These are phyloP conservation scores for Ceratobasidium theobromae DNA, from an alignment of 1,284 basidiomycete genomes.

Conservation along the genomic window DNA sequence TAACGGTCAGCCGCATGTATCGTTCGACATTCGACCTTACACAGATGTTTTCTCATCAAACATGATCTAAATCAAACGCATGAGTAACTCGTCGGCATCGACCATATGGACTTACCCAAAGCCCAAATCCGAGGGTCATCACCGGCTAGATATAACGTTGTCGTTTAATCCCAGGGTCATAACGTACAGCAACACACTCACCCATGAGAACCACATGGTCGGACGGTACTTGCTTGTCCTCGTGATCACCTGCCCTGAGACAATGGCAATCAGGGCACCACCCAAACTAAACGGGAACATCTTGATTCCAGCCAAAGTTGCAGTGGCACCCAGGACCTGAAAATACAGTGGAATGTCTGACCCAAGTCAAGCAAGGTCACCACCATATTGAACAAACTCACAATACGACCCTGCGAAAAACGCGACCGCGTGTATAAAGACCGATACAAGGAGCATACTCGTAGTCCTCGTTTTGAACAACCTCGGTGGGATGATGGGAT, in stretches of 20 bases:
- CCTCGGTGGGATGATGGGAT: conserved; percentile 47
- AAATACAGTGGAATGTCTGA: conserved; percentile 42
- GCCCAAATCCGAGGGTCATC: conserved; percentile 39
- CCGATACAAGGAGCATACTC: conserved; percentile 42
- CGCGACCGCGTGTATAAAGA: conserved; percentile 43
- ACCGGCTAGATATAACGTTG: no score
- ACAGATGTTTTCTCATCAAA: conserved; percentile 20
- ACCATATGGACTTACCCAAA: conserved; percentile 35
- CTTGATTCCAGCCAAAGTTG: conserved; percentile 45
- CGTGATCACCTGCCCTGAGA: conserved; percentile 42
- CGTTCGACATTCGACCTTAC: neutral
- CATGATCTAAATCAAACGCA: neutral
- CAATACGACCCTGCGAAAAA: conserved; percentile 43
- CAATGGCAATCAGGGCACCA: conserved; percentile 40
- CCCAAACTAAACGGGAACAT: conserved; percentile 46
- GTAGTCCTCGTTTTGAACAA: conserved; percentile 47
- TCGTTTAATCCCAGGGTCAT: neutral
- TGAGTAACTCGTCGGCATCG: neutral
- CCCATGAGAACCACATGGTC: conserved; percentile 38
- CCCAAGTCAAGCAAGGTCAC: neutral
- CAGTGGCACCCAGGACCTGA: conserved; percentile 44
- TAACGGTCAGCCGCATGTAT: neutral
- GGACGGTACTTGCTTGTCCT: conserved; percentile 41
- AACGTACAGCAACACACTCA: conserved; percentile 1
- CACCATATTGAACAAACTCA: neutral